phyloP scores from a whole-genome alignment of 1,284 basidiomycete species.

The Leccinum brunneo-olivaceum region DNA sequence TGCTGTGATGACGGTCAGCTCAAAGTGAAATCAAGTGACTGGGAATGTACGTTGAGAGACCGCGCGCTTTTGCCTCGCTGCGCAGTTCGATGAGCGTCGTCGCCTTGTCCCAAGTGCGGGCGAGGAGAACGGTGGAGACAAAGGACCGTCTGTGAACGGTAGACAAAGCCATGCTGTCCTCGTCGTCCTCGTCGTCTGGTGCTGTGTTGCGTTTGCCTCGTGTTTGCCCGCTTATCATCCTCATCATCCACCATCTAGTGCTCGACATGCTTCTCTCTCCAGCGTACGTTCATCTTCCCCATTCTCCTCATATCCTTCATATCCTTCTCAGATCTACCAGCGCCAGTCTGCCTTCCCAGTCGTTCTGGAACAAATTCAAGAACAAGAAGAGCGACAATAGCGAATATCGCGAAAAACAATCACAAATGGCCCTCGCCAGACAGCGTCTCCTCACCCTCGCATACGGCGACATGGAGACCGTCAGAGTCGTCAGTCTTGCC shows the following conservation, averaged over 20 bases:
- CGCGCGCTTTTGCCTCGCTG: constrained; percentile 58
- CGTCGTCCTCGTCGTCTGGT: constrained; percentile 9
- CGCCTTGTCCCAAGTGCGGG: constrained; percentile 58
- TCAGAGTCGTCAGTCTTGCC: constrained; percentile 51
- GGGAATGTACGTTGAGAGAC: constrained; percentile 52
- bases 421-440: constrained; percentile 57
- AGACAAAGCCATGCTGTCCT: too few species aligned
- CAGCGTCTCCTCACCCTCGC: constrained; percentile 72
- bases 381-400: constrained; percentile 47
- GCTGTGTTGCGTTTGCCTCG: constrained; percentile 14
- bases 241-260: constrained; percentile 20
- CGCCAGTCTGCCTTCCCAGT: constrained; percentile 52
- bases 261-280: constrained; percentile 66
- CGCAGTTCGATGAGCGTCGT: constrained; percentile 56
- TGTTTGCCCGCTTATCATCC: constrained; percentile 19
- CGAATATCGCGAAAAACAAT: constrained; percentile 45
- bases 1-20: too few species aligned
- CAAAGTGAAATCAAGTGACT: too few species aligned
- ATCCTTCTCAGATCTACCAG: constrained; percentile 51
- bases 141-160: constrained; percentile 33
- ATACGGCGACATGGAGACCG: constrained; percentile 79
- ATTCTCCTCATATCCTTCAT: constrained; percentile 20
- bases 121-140: constrained; percentile 64
- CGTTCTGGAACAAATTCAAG: constrained; percentile 69
- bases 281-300: constrained; percentile 48